A percentile compares a stretch with the other conserved stretches of the same genome.
These are phyloP conservation scores for Coccomyxa subellipsoidea DNA, from an alignment of 163 green algal species.

Conservation along the genomic window DNA sequence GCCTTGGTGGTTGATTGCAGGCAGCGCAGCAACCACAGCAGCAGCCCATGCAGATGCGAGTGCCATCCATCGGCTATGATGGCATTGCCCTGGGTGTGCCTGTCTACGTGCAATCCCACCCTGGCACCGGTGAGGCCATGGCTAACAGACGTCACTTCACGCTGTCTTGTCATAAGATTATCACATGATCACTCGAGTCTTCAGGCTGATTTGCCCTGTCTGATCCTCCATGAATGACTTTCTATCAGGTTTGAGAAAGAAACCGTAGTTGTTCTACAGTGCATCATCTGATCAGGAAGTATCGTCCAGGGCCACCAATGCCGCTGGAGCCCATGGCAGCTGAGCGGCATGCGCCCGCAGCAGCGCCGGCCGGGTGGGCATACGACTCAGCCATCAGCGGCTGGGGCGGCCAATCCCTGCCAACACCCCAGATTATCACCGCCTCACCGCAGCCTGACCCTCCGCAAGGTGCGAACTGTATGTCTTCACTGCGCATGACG, in stretches of 20 bases:
- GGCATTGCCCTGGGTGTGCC: neutral
- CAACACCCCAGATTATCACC: neutral
- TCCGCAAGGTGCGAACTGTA: neutral
- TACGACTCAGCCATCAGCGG: neutral
- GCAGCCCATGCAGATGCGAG: neutral
- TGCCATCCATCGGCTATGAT: neutral
- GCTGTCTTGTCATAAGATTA: too few relatives aligned
- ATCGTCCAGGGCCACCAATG: neutral
- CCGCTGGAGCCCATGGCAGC: neutral
- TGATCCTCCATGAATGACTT: too few relatives aligned
- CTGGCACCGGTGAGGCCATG: neutral
- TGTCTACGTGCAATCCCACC: neutral
- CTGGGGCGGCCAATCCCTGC: neutral
- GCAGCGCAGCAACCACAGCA: neutral
- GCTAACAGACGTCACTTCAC: too few relatives aligned
- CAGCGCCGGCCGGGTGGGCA: neutral
- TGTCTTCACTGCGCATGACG: neutral
- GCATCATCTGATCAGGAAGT: neutral
- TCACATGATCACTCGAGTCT: too few relatives aligned
- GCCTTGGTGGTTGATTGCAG: neutral
- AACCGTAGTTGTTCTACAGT: too few relatives aligned
- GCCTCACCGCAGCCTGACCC: too few relatives aligned
- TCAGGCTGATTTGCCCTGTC: too few relatives aligned
- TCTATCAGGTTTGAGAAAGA: too few relatives aligned
- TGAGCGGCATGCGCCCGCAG: neutral